These are phyloP conservation scores for Venturia asperata DNA, from an alignment of 2,329 filamentous ascomycete genomes.

Conservation along the genomic window DNA sequence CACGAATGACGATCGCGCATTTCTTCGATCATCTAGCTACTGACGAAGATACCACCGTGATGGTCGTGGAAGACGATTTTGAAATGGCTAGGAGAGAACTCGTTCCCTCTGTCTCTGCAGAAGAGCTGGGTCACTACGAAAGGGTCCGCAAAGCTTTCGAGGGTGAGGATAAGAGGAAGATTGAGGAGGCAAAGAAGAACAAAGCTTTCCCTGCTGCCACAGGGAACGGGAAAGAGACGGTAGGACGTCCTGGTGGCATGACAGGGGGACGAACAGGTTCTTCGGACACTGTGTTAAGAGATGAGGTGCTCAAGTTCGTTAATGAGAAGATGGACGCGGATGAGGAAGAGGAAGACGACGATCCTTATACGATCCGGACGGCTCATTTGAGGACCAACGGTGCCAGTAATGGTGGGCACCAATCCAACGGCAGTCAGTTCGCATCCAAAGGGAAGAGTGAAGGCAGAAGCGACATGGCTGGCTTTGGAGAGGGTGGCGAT, in stretches of 20 bases:
- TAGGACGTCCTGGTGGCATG: constrained; percentile 2
- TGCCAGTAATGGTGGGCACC: constrained; percentile 24
- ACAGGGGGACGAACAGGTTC: neutral
- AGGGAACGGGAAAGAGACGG: constrained; percentile 18
- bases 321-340: constrained; percentile 35
- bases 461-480: constrained; percentile 30
- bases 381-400: constrained; percentile 25
- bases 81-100: constrained; percentile 72
- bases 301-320: constrained; percentile 2
- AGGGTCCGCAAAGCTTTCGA: constrained; percentile 78
- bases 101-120: constrained; percentile 86
- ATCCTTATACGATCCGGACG: constrained; percentile 17
- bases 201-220: neutral
- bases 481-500: constrained; percentile 36
- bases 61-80: constrained; percentile 87
- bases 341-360: constrained; percentile 21
- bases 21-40: constrained; percentile 92
- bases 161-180: constrained; percentile 37
- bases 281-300: neutral
- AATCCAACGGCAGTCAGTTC: constrained; percentile 20
- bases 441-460: constrained; percentile 31
- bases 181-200: constrained; percentile 16
- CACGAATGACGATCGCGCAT: constrained; percentile 71
- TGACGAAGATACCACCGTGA: constrained; percentile 73
- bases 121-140: constrained; percentile 89